Evolutionary conservation across 192 early-diverging fungal species (phyloP).

Genomic region (Spinellus fusiger): DNA sequence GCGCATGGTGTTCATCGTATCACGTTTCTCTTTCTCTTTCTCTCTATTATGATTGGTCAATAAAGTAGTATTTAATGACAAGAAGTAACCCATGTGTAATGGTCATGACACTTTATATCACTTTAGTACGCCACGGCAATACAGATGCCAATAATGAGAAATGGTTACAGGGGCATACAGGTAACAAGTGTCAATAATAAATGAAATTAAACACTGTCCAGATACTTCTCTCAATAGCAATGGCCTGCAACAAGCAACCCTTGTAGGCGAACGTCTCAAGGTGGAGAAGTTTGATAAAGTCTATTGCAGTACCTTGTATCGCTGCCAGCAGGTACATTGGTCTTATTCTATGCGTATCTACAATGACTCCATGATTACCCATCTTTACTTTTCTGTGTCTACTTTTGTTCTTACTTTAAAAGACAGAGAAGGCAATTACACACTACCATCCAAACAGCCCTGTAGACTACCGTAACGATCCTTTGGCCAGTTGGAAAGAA

Average conservation of each 20-base stretch:
- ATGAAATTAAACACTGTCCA: neutral
- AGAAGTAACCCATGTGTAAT: too few relatives aligned
- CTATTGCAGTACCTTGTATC: slow-evolving; percentile 20
- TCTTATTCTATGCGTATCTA: neutral
- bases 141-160: slow-evolving; percentile 28
- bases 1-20: too few relatives aligned
- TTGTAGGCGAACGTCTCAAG: slow-evolving; percentile 15
- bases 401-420: neutral
- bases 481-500: slow-evolving; percentile 19
- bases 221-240: slow-evolving; percentile 17
- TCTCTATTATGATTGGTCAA: too few relatives aligned
- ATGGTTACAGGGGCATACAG: slow-evolving; percentile 24
- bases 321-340: slow-evolving; percentile 24
- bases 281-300: slow-evolving; percentile 9
- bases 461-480: neutral
- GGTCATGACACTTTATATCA: slow-evolving; percentile 9
- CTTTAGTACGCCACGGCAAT: slow-evolving; percentile 29
- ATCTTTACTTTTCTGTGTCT: neutral
- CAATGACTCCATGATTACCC: neutral
- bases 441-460: slow-evolving; percentile 3
- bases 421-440: slow-evolving; percentile 18
- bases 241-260: slow-evolving; percentile 13
- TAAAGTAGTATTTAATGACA: too few relatives aligned
- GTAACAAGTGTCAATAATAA: neutral
- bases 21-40: too few relatives aligned